A percentile compares a stretch with the other conserved stretches of the same genome.
Evolutionary conservation across 2,329 filamentous ascomycete genomes (phyloP).

Genomic region (Mycosphaerelloides madeirae): DNA sequence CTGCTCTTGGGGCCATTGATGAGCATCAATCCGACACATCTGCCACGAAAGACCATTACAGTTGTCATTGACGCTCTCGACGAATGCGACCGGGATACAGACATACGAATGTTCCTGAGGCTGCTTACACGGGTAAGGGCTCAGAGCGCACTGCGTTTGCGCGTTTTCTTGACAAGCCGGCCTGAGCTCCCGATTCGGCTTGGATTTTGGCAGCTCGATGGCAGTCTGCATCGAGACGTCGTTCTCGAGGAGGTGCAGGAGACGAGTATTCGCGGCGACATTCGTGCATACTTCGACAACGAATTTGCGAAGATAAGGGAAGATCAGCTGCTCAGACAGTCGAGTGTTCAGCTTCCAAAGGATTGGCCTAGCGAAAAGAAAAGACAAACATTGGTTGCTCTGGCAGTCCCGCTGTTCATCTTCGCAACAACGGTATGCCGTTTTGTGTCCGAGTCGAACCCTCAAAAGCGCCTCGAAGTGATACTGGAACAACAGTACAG

Average conservation of each 20-base stretch:
- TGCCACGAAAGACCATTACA: no score
- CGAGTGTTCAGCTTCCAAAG: background rate
- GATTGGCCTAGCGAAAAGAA: slow-evolving; percentile 23
- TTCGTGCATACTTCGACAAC: background rate
- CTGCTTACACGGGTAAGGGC: slow-evolving; percentile 5
- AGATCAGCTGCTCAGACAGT: no score
- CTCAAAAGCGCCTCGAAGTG: no score
- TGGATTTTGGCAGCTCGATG: no score
- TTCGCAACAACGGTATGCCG: slow-evolving; percentile 28
- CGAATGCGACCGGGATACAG: no score
- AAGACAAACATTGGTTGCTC: slow-evolving; percentile 20
- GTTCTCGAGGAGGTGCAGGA: slow-evolving; percentile 15
- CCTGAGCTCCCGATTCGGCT: slow-evolving; percentile 20
- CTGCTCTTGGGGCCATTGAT: slow-evolving; percentile 11
- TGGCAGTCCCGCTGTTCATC: slow-evolving; percentile 30
- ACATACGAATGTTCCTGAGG: no score
- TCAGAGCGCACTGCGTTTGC: slow-evolving; percentile 10
- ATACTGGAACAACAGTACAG: background rate
- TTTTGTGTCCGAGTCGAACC: slow-evolving; percentile 22
- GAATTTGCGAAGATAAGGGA: no score
- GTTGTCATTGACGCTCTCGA: slow-evolving; percentile 16
- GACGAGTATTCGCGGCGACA: background rate
- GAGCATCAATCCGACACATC: no score
- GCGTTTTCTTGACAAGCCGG: slow-evolving; percentile 24
- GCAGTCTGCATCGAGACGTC: slow-evolving; percentile 18